A percentile compares a stretch with the other conserved stretches of the same genome.
Conservation (phyloP, 768 basidiomycete genomes). For the Gelatoporia subvermispora region DNA sequence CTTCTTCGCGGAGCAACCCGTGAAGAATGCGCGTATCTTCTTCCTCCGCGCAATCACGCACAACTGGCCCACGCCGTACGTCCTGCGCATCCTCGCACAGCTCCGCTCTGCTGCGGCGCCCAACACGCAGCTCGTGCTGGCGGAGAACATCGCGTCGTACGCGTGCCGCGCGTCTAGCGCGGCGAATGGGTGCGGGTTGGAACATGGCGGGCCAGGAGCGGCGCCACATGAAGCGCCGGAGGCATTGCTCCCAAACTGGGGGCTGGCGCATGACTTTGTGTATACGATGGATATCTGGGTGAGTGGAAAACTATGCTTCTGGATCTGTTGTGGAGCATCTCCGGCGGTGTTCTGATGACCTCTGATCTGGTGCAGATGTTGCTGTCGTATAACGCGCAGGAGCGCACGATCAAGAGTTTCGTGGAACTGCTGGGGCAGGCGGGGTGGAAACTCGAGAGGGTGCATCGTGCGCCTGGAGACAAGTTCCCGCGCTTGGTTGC, state of each 20-base stretch:
- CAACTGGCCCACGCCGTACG: conserved; percentile 30
- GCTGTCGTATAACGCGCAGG: conserved; percentile 6
- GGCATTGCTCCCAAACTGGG: conserved; percentile 21
- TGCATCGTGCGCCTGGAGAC: not conserved
- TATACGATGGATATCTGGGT: too few species aligned
- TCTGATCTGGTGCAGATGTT: conserved; percentile 1
- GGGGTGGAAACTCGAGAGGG: conserved; percentile 2
- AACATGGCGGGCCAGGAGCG: not conserved
- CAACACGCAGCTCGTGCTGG: conserved; percentile 22
- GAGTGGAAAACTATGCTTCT: too few species aligned
- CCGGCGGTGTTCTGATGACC: too few species aligned
- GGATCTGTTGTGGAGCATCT: too few species aligned
- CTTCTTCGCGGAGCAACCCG: conserved; percentile 5
- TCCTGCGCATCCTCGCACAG: conserved; percentile 18
- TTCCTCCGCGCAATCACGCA: conserved; percentile 4
- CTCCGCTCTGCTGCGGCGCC: conserved; percentile 18
- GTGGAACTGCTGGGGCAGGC: not conserved
- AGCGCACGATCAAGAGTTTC: conserved; percentile 4
- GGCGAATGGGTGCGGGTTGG: conserved; percentile 13
- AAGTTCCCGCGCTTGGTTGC: too few species aligned
- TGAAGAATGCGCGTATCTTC: conserved; percentile 1
- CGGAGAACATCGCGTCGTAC: conserved; percentile 19
- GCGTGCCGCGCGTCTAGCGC: conserved; percentile 19
- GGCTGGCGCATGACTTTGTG: conserved; percentile 4
- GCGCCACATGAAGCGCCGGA: conserved; percentile 10